Percentiles rank a stretch among this genome's conserved stretches.
Evolutionary conservation across 2,329 filamentous ascomycete species (phyloP).

Genomic region (Emergomyces orientalis): DNA sequence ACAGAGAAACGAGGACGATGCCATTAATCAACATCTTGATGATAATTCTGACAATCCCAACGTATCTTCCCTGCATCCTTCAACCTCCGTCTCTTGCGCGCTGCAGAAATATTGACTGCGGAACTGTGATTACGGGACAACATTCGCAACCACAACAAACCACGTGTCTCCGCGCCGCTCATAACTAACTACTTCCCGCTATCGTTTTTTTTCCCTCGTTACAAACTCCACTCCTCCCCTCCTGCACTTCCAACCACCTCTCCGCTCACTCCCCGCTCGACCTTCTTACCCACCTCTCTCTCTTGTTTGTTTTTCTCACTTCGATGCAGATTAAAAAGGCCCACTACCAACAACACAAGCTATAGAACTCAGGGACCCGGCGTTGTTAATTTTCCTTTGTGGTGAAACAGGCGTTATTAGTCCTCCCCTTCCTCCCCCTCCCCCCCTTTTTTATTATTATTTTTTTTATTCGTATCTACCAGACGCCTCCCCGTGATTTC

Average conservation of each 20-base stretch:
- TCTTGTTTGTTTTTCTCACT: neutral
- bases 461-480: neutral
- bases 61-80: neutral
- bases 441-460: neutral
- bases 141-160: neutral
- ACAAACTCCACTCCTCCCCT: neutral
- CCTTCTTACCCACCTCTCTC: neutral
- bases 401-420: neutral
- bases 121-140: neutral
- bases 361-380: neutral
- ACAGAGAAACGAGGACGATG: neutral
- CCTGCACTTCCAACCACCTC: neutral
- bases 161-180: neutral
- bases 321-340: neutral
- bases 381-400: neutral
- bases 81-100: neutral
- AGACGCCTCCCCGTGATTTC: neutral
- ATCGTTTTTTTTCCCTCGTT: neutral
- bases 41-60: neutral
- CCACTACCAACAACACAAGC: neutral
- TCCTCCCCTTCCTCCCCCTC: neutral
- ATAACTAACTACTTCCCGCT: neutral
- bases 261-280: neutral
- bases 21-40: neutral
- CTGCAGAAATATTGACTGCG: neutral